Percentiles rank a stretch among this genome's conserved stretches.
These are phyloP conservation scores for Emergomyces pasteurianus DNA, from an alignment of 2,329 filamentous ascomycete species.

Conservation along the genomic window DNA sequence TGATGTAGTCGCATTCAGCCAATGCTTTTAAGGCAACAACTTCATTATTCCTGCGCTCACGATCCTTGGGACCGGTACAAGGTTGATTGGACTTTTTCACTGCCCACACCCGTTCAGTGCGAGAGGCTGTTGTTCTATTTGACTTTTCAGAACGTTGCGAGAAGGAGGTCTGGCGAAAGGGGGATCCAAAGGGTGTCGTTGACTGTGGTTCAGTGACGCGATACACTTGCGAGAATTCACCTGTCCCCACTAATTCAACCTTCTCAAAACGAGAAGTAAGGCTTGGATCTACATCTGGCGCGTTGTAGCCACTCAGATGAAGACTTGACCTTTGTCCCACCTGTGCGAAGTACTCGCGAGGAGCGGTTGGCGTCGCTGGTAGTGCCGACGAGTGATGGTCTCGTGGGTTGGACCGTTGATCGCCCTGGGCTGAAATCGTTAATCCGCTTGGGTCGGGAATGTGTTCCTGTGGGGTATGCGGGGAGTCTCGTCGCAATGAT, in stretches of 20 bases:
- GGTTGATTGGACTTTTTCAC: slow-evolving; percentile 87
- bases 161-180: slow-evolving; percentile 26
- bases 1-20: slow-evolving; percentile 67
- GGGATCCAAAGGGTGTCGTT: slow-evolving; percentile 4
- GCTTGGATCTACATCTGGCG: slow-evolving; percentile 61
- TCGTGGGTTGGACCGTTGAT: slow-evolving; percentile 27
- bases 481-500: slow-evolving; percentile 43
- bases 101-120: slow-evolving; percentile 59
- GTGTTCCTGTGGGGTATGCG: slow-evolving; percentile 67
- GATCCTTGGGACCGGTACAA: slow-evolving; percentile 65
- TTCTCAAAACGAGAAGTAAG: slow-evolving; percentile 67
- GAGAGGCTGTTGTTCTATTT: slow-evolving; percentile 43
- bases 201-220: slow-evolving; percentile 9
- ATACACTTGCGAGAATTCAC: slow-evolving; percentile 91
- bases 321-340: slow-evolving; percentile 52
- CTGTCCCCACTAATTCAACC: slow-evolving; percentile 68
- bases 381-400: slow-evolving; percentile 37
- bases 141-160: slow-evolving; percentile 36
- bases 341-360: slow-evolving; percentile 44
- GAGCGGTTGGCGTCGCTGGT: slow-evolving; percentile 74
- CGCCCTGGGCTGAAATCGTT: slow-evolving; percentile 59
- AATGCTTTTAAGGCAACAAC: slow-evolving; percentile 68
- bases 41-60: slow-evolving; percentile 73
- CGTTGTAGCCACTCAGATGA: slow-evolving; percentile 58
- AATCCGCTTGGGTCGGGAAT: slow-evolving; percentile 70